Percentiles rank a stretch among this genome's conserved stretches.
Conservation (phyloP, 495 filamentous ascomycete genomes). For the Lepraria neglecta region DNA sequence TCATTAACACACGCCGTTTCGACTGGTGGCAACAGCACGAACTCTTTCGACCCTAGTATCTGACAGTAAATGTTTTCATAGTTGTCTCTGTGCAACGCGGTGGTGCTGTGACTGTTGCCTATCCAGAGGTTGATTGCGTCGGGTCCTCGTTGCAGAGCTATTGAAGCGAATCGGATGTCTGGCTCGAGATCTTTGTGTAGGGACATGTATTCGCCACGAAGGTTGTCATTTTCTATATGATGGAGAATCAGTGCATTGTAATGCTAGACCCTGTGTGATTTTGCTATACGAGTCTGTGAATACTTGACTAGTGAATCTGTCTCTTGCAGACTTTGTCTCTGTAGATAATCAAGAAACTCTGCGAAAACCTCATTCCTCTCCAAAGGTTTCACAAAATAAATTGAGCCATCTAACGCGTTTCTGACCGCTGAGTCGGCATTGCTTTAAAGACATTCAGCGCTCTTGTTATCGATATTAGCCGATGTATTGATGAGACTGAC, state of each 20-base stretch:
- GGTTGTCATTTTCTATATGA: conserved; percentile 63
- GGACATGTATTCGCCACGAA: conserved; percentile 56
- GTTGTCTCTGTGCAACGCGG: conserved; percentile 68
- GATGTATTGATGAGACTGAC: conserved; percentile 34
- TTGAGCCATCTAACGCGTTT: conserved; percentile 22
- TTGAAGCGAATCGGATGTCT: conserved; percentile 58
- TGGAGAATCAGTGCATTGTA: not conserved
- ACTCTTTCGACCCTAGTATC: conserved; percentile 60
- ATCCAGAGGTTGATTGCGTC: conserved; percentile 69
- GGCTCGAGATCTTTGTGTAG: conserved; percentile 51
- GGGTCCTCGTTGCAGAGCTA: conserved; percentile 52
- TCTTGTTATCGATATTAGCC: not conserved
- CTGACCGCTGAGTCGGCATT: conserved; percentile 34
- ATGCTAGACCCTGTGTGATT: no score
- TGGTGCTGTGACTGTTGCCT: conserved; percentile 57
- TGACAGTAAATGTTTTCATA: conserved; percentile 80
- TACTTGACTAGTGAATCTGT: conserved; percentile 33
- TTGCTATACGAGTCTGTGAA: conserved; percentile 42
- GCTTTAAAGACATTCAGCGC: conserved; percentile 20
- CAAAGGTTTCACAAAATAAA: conserved; percentile 41
- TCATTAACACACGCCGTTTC: conserved; percentile 60
- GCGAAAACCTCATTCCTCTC: not conserved
- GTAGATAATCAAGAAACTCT: conserved; percentile 26
- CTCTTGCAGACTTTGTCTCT: not conserved
- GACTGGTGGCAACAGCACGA: conserved; percentile 60